Evolutionary conservation across 1,139 yeast species (phyloP).

Genomic region (Candida frijolesensis): DNA sequence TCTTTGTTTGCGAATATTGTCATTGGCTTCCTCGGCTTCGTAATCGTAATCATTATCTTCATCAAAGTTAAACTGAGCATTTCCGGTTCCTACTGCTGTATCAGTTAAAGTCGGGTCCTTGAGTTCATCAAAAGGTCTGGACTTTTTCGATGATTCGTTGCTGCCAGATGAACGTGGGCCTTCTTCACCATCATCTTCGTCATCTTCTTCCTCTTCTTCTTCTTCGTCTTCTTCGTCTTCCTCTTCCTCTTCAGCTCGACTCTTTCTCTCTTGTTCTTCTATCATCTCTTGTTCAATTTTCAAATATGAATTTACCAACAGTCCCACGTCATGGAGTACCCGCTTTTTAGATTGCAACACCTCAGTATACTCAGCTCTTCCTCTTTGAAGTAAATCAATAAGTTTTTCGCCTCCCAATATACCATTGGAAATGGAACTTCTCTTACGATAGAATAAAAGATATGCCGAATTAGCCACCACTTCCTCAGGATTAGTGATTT

Average conservation of each 20-base stretch:
- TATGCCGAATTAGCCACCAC: conserved; percentile 85
- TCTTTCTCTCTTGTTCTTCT: conserved; percentile 14
- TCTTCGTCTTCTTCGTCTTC: conserved; percentile 10
- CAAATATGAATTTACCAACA: background rate
- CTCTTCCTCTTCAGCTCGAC: conserved; percentile 12
- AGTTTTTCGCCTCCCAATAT: conserved; percentile 42
- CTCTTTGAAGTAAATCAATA: conserved; percentile 27
- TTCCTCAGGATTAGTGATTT: conserved; percentile 57
- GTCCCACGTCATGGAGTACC: conserved; percentile 3
- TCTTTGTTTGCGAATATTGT: conserved; percentile 36
- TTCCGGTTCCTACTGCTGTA: background rate
- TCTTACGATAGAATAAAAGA: conserved; percentile 75
- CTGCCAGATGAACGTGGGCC: conserved; percentile 5
- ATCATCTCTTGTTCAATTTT: conserved; percentile 5
- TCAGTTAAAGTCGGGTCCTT: background rate
- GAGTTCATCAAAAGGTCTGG: conserved; percentile 9
- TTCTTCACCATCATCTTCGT: conserved; percentile 10
- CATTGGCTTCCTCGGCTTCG: conserved; percentile 19
- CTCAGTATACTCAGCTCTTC: conserved; percentile 22
- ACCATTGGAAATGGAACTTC: conserved; percentile 26
- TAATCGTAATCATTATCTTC: conserved; percentile 19
- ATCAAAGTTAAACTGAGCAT: conserved; percentile 18
- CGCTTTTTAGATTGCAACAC: conserved; percentile 12
- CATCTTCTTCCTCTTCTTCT: conserved; percentile 8
- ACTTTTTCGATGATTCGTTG: conserved; percentile 14